Percentiles rank a stretch among this genome's conserved stretches.
Conservation (phyloP, 148 eudicot genomes). For the Heliosperma pusillum region DNA sequence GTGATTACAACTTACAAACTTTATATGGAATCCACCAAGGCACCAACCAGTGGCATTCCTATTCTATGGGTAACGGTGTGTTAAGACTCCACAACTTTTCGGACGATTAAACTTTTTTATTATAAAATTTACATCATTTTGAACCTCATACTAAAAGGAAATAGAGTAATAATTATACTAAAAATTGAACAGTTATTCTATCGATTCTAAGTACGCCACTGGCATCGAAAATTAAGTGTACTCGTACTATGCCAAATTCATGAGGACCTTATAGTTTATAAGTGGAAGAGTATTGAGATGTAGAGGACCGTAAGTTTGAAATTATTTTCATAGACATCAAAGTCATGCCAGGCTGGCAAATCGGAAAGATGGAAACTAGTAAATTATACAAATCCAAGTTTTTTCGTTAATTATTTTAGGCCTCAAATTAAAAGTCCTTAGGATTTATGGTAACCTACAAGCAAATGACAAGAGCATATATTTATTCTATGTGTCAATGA, state of each 20-base stretch:
- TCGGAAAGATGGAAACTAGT: background rate
- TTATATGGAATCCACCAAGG: too few species aligned
- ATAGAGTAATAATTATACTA: too few species aligned
- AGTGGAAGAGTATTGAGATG: background rate
- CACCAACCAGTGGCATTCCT: too few species aligned
- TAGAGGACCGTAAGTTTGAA: background rate
- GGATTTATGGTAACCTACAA: background rate
- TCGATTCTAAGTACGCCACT: too few species aligned
- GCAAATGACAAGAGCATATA: background rate
- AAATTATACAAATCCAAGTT: background rate
- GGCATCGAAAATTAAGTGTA: too few species aligned
- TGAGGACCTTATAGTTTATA: conserved; percentile 7
- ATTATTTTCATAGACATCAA: background rate
- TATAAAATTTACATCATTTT: too few species aligned
- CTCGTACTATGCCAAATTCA: conserved; percentile 14
- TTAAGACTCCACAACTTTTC: too few species aligned
- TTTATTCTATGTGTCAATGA: background rate
- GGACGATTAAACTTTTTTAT: too few species aligned
- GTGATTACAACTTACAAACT: too few species aligned
- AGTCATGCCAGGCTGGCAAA: conserved; percentile 3
- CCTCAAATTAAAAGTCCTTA: background rate
- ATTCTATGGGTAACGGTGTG: too few species aligned
- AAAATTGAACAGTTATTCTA: too few species aligned
- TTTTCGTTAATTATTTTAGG: background rate
- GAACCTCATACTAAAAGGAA: too few species aligned